phyloP scores from a whole-genome alignment of 1,284 basidiomycete species.

The Sporisorium graminicola region DNA sequence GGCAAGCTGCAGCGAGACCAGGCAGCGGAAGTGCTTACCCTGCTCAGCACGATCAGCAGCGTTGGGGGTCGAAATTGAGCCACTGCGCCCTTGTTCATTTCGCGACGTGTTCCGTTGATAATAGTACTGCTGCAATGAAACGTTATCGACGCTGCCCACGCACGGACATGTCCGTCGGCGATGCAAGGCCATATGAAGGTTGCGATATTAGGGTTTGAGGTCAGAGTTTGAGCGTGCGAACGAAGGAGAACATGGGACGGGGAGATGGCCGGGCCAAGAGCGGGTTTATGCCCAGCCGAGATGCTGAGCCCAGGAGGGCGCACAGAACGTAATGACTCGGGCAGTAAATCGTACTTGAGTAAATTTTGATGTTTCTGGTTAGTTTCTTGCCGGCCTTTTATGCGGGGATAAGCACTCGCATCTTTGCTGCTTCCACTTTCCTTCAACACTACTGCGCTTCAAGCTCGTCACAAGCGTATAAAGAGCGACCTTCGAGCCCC shows the following conservation, averaged over 20 bases:
- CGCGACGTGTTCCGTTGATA: not conserved
- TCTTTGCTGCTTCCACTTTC: too few species aligned
- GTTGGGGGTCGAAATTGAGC: slow-evolving; percentile 36
- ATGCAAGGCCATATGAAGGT: not conserved
- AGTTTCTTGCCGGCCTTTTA: too few species aligned
- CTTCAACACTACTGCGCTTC: too few species aligned
- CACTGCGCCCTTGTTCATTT: not conserved
- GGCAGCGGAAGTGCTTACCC: slow-evolving; percentile 24
- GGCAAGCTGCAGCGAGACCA: slow-evolving; percentile 33
- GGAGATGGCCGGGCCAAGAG: not conserved
- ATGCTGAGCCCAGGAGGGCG: not conserved
- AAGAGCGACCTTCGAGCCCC: not conserved
- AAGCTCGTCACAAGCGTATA: not conserved
- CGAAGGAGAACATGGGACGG: too few species aligned
- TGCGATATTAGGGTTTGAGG: not conserved
- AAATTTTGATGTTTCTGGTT: too few species aligned
- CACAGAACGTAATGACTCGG: too few species aligned
- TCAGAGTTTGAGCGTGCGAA: not conserved
- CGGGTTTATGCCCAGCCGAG: not conserved
- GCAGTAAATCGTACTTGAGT: too few species aligned
- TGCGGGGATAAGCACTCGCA: too few species aligned
- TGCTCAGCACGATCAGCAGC: slow-evolving; percentile 34
- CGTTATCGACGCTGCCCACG: not conserved
- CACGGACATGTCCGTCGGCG: not conserved
- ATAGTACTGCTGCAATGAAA: not conserved